A percentile compares a stretch with the other conserved stretches of the same genome.
These are phyloP conservation scores for Hemileia vastatrix DNA, from an alignment of 1,284 basidiomycete genomes.

Conservation along the genomic window DNA sequence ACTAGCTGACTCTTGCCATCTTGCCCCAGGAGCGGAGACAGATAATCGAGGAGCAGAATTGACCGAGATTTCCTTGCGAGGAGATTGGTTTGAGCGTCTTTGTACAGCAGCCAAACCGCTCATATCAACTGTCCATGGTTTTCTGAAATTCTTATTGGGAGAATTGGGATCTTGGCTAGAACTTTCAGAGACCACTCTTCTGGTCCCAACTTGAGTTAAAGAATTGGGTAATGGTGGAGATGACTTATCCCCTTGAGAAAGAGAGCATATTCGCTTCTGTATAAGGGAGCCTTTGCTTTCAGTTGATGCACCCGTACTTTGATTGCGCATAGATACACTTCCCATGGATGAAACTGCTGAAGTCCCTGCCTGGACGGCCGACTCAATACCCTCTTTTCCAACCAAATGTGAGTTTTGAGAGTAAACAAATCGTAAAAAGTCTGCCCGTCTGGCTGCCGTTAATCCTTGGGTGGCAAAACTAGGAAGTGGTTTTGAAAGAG, in stretches of 20 bases:
- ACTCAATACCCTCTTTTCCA: constrained; percentile 1
- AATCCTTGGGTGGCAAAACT: constrained; percentile 13
- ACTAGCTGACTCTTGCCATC: constrained; percentile 12
- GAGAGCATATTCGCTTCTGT: constrained; percentile 18
- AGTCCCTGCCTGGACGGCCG: constrained; percentile 12
- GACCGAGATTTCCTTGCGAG: not conserved
- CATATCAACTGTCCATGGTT: constrained; percentile 16
- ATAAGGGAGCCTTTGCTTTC: constrained; percentile 7
- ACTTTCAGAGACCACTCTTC: constrained; percentile 9
- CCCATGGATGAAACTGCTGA: constrained; percentile 11
- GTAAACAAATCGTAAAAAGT: constrained; percentile 22
- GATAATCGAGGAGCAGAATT: constrained; percentile 8
- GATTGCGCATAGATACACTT: not conserved
- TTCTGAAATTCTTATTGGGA: not conserved
- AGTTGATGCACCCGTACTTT: not conserved
- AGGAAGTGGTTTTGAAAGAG: not conserved
- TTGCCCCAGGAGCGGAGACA: constrained; percentile 2
- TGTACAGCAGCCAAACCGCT: constrained; percentile 18
- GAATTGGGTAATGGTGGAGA: constrained; percentile 8
- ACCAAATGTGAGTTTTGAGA: constrained; percentile 17
- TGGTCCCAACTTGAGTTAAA: not conserved
- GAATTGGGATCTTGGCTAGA: no score
- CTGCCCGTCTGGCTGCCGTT: constrained; percentile 12
- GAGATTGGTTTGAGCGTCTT: not conserved
- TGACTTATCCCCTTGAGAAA: not conserved